Conservation (phyloP, 441 rosid species). For the Biscutella auriculata region DNA sequence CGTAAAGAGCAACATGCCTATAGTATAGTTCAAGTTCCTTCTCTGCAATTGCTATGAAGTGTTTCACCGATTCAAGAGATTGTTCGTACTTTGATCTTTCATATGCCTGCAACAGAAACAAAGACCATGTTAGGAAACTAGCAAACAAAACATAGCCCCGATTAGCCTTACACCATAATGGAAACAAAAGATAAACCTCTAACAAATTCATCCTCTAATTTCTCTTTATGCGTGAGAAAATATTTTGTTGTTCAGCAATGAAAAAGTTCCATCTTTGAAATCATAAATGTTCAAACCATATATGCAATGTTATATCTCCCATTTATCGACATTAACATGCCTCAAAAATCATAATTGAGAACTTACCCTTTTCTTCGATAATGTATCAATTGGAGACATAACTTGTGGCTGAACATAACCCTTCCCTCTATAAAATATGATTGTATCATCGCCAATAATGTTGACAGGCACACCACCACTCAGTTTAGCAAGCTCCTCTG, state of each 20-base stretch:
- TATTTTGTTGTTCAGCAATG: neutral
- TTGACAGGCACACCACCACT: constrained; percentile 87
- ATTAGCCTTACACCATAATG: no score
- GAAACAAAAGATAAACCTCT: neutral
- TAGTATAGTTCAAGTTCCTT: constrained; percentile 70
- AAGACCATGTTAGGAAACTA: neutral
- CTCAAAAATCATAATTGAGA: neutral
- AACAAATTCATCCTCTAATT: neutral
- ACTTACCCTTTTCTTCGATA: constrained; percentile 70
- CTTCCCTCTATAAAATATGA: constrained; percentile 81
- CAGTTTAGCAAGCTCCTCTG: constrained; percentile 68
- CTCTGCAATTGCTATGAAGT: constrained; percentile 57
- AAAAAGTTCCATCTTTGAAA: neutral
- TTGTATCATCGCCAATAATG: constrained; percentile 54
- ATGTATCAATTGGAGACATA: constrained; percentile 83
- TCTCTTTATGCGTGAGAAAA: no score
- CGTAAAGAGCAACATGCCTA: constrained; percentile 58
- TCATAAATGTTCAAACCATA: neutral
- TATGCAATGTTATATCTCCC: neutral
- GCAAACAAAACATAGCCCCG: neutral
- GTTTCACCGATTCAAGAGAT: constrained; percentile 69
- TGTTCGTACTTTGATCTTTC: constrained; percentile 84
- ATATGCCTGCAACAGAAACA: constrained; percentile 44
- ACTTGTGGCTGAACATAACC: constrained; percentile 83
- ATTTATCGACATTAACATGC: neutral